These are phyloP conservation scores for Scorias spongiosa DNA, from an alignment of 2,329 filamentous ascomycete species.

Conservation along the genomic window DNA sequence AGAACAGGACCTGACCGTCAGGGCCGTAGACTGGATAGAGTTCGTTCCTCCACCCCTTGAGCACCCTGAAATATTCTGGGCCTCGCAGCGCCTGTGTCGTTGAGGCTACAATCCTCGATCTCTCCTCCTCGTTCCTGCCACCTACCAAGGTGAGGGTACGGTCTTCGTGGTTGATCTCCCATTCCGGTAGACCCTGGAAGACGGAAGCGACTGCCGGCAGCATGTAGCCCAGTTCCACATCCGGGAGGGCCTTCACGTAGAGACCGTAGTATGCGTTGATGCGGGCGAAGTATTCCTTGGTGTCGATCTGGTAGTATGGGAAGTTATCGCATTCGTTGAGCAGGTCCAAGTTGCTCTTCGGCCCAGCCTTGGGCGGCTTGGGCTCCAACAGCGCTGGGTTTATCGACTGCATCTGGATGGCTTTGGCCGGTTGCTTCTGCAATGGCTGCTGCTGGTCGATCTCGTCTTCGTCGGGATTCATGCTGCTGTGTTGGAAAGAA, in stretches of 20 bases:
- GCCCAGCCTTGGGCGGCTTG: slow-evolving; percentile 14
- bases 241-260: slow-evolving; percentile 50
- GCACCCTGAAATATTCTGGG: slow-evolving; percentile 56
- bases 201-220: slow-evolving; percentile 45
- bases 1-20: slow-evolving; percentile 48
- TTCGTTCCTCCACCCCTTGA: slow-evolving; percentile 69
- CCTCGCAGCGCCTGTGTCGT: slow-evolving; percentile 54
- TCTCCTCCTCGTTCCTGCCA: slow-evolving; percentile 43
- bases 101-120: slow-evolving; percentile 41
- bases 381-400: slow-evolving; percentile 10
- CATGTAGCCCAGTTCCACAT: slow-evolving; percentile 45
- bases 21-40: slow-evolving; percentile 60
- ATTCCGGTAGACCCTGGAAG: slow-evolving; percentile 39
- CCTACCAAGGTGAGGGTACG: slow-evolving; percentile 47
- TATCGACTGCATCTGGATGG: not conserved
- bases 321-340: slow-evolving; percentile 50
- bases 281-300: slow-evolving; percentile 36
- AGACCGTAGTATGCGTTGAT: slow-evolving; percentile 42
- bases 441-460: not conserved
- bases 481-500: slow-evolving; percentile 3
- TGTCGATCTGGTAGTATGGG: slow-evolving; percentile 53
- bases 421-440: not conserved
- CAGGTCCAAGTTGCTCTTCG: slow-evolving; percentile 37
- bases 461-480: slow-evolving; percentile 8
- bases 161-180: slow-evolving; percentile 43